A percentile compares a stretch with the other conserved stretches of the same genome.
phyloP scores from a whole-genome alignment of 495 filamentous ascomycete genomes.

The Penicillium crystallinum region DNA sequence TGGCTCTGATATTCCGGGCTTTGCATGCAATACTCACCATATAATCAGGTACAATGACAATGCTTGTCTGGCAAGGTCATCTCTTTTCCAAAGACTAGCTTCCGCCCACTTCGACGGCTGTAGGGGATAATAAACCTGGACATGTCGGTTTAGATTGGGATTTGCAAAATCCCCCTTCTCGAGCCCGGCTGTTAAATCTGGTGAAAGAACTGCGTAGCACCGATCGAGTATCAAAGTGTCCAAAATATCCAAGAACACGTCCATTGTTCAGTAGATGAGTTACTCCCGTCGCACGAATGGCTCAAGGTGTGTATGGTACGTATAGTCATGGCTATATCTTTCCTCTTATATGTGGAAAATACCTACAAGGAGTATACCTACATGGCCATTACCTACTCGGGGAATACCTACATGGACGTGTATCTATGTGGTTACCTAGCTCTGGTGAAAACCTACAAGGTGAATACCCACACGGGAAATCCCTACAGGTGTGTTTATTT shows the following conservation, averaged over 20 bases:
- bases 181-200: conserved; percentile 37
- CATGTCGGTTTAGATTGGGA: conserved; percentile 19
- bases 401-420: background rate
- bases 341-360: background rate
- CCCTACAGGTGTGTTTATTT: background rate
- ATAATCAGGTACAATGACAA: conserved; percentile 64
- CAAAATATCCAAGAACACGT: conserved; percentile 67
- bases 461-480: conserved; percentile 9
- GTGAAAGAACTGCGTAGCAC: conserved; percentile 59
- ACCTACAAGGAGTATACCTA: conserved; percentile 4
- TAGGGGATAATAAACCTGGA: conserved; percentile 55
- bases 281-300: background rate
- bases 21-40: conserved; percentile 46
- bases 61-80: conserved; percentile 61
- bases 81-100: conserved; percentile 60
- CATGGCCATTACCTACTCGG: background rate
- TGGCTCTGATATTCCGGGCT: background rate
- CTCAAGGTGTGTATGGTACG: no score
- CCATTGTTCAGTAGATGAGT: conserved; percentile 49
- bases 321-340: no score
- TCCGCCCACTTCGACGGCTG: conserved; percentile 60
- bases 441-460: conserved; percentile 3
- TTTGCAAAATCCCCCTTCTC: conserved; percentile 3
- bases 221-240: conserved; percentile 69
- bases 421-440: background rate